Evolutionary conservation across 352 stramenopile genomes (phyloP), one percentile per base, ranked within the genome.

Genomic region (Aphanomyces invadans): DNA sequence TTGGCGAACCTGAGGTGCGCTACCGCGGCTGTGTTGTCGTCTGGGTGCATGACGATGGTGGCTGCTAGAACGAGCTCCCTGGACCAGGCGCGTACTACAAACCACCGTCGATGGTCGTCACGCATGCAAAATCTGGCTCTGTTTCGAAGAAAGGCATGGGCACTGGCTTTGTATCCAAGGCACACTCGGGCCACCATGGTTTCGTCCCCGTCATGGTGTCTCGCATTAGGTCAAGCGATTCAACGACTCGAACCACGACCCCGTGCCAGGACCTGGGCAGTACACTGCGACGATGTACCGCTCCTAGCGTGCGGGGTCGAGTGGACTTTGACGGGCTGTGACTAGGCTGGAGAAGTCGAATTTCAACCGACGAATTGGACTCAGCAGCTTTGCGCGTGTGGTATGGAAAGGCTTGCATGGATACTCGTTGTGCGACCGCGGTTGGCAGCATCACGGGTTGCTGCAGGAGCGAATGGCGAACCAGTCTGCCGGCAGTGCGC

Each of bases 141-240:
- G 83, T 92, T 7, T 92, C 83, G 45, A 76, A 74, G 19, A 74
- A 89, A 48, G 83, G 83, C 1, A 90, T 90, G 70, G 83, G 77
- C 51, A 85, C 76, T 31, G 83, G 81, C 19, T 92, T 92, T 51
- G 81, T 92, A 9, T 92, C 81, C 55, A 90, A 90, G 61, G 52
- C 60, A 67, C 17, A 1, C 29, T 0, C 9, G 49, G n/a, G n/a
- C n/a, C n/a, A 57, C 4, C 2, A 36, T 60, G 11, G 32, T 48
- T 44, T 26, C n/a, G 53, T 38, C 53, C 15, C n/a, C 17, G 1
- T 63, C 33, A 60, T 28, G 15, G 12, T 42, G 25, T 15, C 23
- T 15, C 12, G 42, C 7, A n/a, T 21, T 23, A 67, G 65, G 76
- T 76, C 44, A 87, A 89, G 51, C 76, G 83, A 44, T 92, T 92